Evolutionary conservation across 2,329 filamentous ascomycete genomes (phyloP).

Genomic region (Alternaria metachromatica): DNA sequence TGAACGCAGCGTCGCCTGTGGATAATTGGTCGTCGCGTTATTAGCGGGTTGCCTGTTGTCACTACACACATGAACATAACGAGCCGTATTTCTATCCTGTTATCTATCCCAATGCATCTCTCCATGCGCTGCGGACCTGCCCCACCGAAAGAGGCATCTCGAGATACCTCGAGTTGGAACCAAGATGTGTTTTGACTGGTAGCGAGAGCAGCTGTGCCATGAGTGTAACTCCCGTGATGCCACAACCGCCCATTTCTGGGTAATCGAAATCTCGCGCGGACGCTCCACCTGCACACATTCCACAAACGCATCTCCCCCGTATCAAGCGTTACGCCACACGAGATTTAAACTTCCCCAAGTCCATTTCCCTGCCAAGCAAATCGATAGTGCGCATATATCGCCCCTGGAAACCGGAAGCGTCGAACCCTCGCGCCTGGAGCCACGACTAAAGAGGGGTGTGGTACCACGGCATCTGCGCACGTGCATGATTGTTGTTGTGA

Average conservation of each 20-base stretch:
- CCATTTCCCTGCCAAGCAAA: background rate
- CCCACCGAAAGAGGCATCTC: background rate
- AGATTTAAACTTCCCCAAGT: background rate
- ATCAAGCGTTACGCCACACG: background rate
- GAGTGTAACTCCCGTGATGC: background rate
- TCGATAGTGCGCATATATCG: background rate
- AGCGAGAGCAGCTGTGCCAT: background rate
- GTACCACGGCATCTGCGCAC: background rate
- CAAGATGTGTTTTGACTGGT: background rate
- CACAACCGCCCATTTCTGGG: background rate
- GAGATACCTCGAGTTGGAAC: background rate
- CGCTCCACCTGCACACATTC: background rate
- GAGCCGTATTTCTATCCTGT: background rate
- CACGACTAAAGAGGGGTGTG: background rate
- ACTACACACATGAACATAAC: background rate
- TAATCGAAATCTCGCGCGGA: background rate
- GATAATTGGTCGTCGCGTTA: background rate
- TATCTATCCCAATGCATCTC: background rate
- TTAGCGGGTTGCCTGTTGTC: background rate
- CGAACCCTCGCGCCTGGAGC: background rate
- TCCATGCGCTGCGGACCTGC: background rate
- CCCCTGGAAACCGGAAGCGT: background rate
- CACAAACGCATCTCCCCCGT: background rate
- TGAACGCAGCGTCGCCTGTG: background rate
- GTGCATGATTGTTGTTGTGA: background rate